Percentiles rank a stretch among this genome's conserved stretches.
phyloP scores from a whole-genome alignment of 768 basidiomycete genomes.

The Tylopilus sp. region DNA sequence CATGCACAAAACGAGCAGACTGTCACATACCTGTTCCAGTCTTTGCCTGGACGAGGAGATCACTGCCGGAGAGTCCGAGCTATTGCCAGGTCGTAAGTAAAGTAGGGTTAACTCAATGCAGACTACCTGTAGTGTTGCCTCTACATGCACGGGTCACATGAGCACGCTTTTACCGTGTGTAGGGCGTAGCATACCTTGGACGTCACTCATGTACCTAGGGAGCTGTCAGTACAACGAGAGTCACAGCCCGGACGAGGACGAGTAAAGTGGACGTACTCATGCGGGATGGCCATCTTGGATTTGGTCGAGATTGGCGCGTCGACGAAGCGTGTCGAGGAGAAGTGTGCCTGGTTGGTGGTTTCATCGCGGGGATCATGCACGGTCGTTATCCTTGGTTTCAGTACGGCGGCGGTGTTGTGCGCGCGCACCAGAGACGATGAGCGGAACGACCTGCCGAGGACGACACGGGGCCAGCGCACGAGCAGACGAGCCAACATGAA shows the following conservation, averaged over 20 bases:
- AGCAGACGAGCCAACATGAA: conserved; percentile 25
- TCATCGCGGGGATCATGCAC: conserved; percentile 14
- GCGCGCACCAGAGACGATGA: conserved; percentile 9
- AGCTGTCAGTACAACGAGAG: conserved; percentile 19
- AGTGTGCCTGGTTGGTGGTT: conserved; percentile 24
- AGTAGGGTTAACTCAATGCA: background rate
- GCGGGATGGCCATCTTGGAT: conserved; percentile 40
- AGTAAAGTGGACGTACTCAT: conserved; percentile 35
- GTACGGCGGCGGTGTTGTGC: conserved; percentile 4
- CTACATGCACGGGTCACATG: conserved; percentile 17
- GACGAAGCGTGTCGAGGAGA: conserved; percentile 26
- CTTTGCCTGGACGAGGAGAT: conserved; percentile 51
- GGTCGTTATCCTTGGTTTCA: conserved; percentile 7
- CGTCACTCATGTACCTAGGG: conserved; percentile 44
- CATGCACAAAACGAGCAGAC: background rate
- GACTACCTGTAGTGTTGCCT: conserved; percentile 39
- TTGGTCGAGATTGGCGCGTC: conserved; percentile 36
- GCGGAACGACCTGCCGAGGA: conserved; percentile 12
- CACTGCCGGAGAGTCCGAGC: conserved; percentile 40
- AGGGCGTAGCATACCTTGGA: conserved; percentile 36
- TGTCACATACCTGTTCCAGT: conserved; percentile 55
- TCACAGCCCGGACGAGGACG: background rate
- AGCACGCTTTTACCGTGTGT: background rate
- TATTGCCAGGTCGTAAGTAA: conserved; percentile 14
- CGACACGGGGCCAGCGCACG: conserved; percentile 20